A percentile compares a stretch with the other conserved stretches of the same genome.
phyloP scores from a whole-genome alignment of 768 basidiomycete genomes.

The Kwoniella heveanensis region DNA sequence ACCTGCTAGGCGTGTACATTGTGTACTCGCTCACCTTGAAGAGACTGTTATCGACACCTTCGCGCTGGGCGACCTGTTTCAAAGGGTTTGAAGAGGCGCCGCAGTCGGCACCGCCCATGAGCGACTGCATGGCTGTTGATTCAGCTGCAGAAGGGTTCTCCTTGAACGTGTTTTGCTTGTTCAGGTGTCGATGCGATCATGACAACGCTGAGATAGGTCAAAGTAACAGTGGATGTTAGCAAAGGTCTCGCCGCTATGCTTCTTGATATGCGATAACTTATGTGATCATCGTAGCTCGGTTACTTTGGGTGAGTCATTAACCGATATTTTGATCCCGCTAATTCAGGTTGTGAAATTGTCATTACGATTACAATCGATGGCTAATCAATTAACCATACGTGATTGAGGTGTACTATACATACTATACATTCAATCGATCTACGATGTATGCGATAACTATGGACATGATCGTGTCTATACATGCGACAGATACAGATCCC shows the following conservation, averaged over 20 bases:
- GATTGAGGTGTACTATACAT: no score
- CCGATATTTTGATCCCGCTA: slow-evolving; percentile 7
- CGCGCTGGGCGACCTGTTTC: slow-evolving; percentile 83
- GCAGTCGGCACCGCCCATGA: slow-evolving; percentile 75
- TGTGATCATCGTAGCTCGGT: neutral
- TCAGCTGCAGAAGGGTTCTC: neutral
- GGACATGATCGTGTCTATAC: no score
- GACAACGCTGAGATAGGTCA: no score
- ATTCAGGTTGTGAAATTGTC: neutral
- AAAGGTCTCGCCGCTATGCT: slow-evolving; percentile 1
- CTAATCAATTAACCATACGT: no score
- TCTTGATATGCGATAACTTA: no score
- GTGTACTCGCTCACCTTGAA: slow-evolving; percentile 84
- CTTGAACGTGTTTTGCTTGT: no score
- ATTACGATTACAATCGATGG: neutral
- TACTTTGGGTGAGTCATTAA: neutral
- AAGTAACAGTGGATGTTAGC: no score
- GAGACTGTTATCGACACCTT: slow-evolving; percentile 82
- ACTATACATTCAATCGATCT: no score
- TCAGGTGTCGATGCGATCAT: no score
- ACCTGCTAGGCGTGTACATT: no score
- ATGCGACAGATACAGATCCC: no score
- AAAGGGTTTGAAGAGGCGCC: slow-evolving; percentile 80
- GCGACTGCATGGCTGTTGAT: slow-evolving; percentile 43
- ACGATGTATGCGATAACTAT: no score